Evolutionary conservation across 2,329 filamentous ascomycete genomes (phyloP), one percentile per base, ranked within the genome.

Genomic region (Cryphonectria carpinicola): DNA sequence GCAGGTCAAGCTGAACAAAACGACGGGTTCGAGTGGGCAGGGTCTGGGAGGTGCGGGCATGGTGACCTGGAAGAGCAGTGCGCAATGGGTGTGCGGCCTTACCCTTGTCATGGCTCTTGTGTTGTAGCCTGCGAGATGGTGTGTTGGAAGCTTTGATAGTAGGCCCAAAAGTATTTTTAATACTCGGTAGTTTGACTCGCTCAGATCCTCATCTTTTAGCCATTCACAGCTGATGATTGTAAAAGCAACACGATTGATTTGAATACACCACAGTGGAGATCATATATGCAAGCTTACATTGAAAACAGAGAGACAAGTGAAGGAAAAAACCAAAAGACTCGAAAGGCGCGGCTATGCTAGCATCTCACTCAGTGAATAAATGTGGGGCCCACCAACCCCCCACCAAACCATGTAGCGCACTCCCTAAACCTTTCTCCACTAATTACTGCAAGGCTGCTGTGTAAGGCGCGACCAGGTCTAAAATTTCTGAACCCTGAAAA

Each of bases 21-120:
- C 66, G 39, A 70, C 71, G 39, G 64, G 68, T 35, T 64, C 63
- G 8, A 72, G 58, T 10, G 74, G 72, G 41, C 72, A 77, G 49
- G 77, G 77, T 1, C 74, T 79, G 13, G 78, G 77, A 35, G 78
- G 78, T 35, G 78, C 77, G 46, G 79, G 78, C 14, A 75, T 74
- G 35, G 70, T 82, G 58, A 73, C 74, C 69, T 82, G 79, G 80
- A 76, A 74, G 70, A 74, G 76, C n/a, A 77, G 76, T 7, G 75
- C 77, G 19, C 72, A 77, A 69, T 81, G 78, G 76, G 41, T 82
- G 11, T 79, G 80, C 65, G 73, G 80, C 41, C 68, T 77, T n/a
- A 78, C 74, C 35, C 68, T 81, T 63, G 70, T 74, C 37, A 75
- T 79, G 60, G 78, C 78, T 68, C 67, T 80, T 71, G 64, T 77